These are phyloP conservation scores for Marchantia paleacea DNA, from an alignment of 225 moss, liverwort and hornwort species.

Conservation along the genomic window DNA sequence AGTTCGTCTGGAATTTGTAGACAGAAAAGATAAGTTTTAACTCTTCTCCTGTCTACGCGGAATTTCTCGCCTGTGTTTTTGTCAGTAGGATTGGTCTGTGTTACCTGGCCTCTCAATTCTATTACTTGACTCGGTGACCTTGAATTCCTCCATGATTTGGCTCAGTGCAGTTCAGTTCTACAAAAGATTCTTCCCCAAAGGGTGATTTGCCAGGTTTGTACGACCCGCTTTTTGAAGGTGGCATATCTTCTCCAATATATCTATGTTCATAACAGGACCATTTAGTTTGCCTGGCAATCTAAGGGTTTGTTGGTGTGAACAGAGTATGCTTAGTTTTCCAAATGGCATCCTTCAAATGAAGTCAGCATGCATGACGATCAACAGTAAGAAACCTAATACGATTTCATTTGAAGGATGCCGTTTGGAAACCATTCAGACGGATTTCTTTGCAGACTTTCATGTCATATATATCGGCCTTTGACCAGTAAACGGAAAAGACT, in stretches of 20 bases:
- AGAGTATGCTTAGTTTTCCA: not conserved
- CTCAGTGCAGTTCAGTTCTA: conserved; percentile 69
- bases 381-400: no score
- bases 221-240: not conserved
- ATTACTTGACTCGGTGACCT: conserved; percentile 6
- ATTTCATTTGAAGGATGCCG: no score
- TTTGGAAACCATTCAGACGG: no score
- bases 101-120: not conserved
- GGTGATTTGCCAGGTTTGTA: conserved; percentile 79
- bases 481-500: no score
- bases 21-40: not conserved
- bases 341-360: conserved; percentile 2
- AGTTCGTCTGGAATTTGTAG: not conserved
- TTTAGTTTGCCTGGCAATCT: no score
- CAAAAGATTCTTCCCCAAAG: conserved; percentile 62
- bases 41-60: not conserved
- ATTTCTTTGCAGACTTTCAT: no score
- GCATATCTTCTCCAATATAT: no score
- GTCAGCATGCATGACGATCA: no score
- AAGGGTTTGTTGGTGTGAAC: no score
- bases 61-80: not conserved
- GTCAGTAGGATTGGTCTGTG: not conserved
- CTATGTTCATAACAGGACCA: no score
- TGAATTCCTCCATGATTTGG: conserved; percentile 24
- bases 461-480: no score